A percentile compares a stretch with the other conserved stretches of the same genome.
Evolutionary conservation across 2,329 filamentous ascomycete species (phyloP).

Genomic region (Cordyceps cicadae): DNA sequence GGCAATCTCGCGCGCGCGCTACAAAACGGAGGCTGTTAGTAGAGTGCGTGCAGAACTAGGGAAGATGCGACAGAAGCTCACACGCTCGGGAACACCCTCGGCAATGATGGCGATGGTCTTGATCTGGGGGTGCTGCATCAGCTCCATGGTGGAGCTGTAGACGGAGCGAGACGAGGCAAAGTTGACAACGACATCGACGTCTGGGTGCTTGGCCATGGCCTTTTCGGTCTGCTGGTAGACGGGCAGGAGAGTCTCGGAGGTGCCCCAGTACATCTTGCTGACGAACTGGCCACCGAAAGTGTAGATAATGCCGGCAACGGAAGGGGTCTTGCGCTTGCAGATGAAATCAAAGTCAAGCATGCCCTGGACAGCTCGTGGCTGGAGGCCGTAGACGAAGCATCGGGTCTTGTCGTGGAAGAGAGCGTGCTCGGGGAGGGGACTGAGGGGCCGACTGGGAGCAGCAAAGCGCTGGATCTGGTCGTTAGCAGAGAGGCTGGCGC

Average conservation of each 20-base stretch:
- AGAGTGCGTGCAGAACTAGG: background rate
- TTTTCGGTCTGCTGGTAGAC: constrained; percentile 94
- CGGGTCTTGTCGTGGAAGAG: constrained; percentile 99
- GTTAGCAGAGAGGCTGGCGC: constrained; percentile 65
- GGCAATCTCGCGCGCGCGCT: constrained; percentile 96
- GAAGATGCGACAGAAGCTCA: constrained; percentile 37
- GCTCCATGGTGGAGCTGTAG: constrained; percentile 96
- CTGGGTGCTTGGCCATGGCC: constrained; percentile 91
- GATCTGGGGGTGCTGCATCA: constrained; percentile 95
- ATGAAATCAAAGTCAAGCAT: constrained; percentile 99
- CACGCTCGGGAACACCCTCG: constrained; percentile 95
- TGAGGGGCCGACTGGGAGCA: constrained; percentile 84
- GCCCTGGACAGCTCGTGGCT: constrained; percentile 84
- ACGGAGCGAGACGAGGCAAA: constrained; percentile 98
- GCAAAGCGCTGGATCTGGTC: constrained; percentile 98
- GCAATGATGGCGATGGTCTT: constrained; percentile 99
- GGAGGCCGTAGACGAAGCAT: constrained; percentile 99
- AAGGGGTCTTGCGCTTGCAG: constrained; percentile 95
- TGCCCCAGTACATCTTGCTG: constrained; percentile 99
- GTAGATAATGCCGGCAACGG: constrained; percentile 98
- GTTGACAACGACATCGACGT: constrained; percentile 98
- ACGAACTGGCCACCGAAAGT: constrained; percentile 99
- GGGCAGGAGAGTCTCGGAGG: constrained; percentile 94
- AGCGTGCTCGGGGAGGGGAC: constrained; percentile 76
- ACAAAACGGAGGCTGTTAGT: constrained; percentile 16